These are phyloP conservation scores for Kockovaella imperatae DNA, from an alignment of 768 basidiomycete species.

Conservation along the genomic window DNA sequence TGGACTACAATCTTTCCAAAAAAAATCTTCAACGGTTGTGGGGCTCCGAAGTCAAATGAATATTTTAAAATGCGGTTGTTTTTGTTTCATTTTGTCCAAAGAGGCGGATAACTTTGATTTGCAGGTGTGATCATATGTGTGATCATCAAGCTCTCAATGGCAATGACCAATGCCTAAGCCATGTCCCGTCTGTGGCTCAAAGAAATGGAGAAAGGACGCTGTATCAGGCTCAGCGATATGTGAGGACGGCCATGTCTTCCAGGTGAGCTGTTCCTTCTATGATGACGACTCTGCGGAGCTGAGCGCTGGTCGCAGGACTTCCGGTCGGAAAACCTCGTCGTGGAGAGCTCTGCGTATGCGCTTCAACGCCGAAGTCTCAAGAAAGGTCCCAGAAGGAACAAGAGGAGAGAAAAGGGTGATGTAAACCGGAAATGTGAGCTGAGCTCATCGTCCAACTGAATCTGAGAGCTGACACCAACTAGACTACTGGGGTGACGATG, in stretches of 20 bases:
- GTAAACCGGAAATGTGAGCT: constrained; percentile 59
- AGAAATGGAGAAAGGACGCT: constrained; percentile 78
- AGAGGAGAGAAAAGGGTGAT: constrained; percentile 48
- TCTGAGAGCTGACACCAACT: not conserved
- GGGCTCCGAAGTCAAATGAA: too few species aligned
- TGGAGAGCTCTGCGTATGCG: constrained; percentile 59
- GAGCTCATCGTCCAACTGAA: not conserved
- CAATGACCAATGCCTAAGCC: constrained; percentile 44
- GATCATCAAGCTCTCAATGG: not conserved
- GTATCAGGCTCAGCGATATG: constrained; percentile 74
- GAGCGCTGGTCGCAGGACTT: constrained; percentile 56
- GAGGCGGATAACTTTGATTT: too few species aligned
- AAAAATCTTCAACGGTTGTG: too few species aligned
- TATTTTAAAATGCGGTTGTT: too few species aligned
- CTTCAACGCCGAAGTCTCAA: constrained; percentile 58
- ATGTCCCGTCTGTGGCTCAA: constrained; percentile 73
- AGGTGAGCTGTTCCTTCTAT: constrained; percentile 54
- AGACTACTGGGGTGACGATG: constrained; percentile 81
- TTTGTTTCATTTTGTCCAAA: too few species aligned
- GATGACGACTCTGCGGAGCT: not conserved
- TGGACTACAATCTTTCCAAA: too few species aligned
- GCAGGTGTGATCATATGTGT: too few species aligned
- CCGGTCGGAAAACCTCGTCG: constrained; percentile 66
- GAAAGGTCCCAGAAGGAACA: constrained; percentile 52
- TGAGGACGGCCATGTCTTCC: constrained; percentile 83